These are phyloP conservation scores for Fusarium bactridioides DNA, from an alignment of 2,329 filamentous ascomycete species.

Conservation along the genomic window DNA sequence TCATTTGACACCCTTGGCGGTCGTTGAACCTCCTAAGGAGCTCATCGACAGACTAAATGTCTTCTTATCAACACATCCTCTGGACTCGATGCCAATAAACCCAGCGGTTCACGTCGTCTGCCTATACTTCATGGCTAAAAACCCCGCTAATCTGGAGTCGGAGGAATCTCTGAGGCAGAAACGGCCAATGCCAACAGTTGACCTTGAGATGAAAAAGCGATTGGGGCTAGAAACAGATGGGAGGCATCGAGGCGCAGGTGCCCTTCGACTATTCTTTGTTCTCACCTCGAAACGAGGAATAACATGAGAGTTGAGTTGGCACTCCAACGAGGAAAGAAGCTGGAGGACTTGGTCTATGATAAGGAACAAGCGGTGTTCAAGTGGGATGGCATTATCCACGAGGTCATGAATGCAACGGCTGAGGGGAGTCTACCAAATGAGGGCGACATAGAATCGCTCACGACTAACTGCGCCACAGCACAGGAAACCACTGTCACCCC, in stretches of 20 bases:
- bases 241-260: not conserved
- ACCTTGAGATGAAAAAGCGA: not conserved
- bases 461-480: too few species aligned
- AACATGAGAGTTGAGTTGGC: not conserved
- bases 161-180: not conserved
- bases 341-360: not conserved
- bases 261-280: not conserved
- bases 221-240: not conserved
- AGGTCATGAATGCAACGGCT: not conserved
- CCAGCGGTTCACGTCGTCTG: not conserved
- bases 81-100: not conserved
- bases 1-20: not conserved
- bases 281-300: not conserved
- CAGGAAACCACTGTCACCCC: not conserved
- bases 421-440: not conserved
- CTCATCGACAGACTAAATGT: not conserved
- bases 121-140: not conserved
- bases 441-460: not conserved
- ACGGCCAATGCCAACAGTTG: not conserved
- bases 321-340: not conserved
- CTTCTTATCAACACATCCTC: not conserved
- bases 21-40: not conserved
- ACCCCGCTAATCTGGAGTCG: not conserved
- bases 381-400: not conserved
- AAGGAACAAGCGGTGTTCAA: not conserved